Evolutionary conservation across 148 eudicot species (phyloP), one percentile per base, ranked within the genome.

Genomic region (Heliamphora exappendiculata): DNA sequence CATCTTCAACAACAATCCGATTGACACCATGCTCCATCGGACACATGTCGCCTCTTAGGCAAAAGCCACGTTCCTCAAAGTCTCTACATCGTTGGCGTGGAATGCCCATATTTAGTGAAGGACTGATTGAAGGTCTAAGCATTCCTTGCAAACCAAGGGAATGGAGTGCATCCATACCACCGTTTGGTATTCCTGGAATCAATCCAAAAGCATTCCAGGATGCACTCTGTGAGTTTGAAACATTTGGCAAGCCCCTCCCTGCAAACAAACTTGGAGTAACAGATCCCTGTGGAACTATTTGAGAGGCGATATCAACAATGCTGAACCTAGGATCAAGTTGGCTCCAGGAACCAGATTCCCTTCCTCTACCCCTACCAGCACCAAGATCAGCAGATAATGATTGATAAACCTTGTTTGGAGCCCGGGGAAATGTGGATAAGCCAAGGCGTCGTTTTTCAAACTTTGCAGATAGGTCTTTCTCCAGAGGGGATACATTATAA

Each of bases 1-100:
- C 98, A 85, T 94, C 98, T 80, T 94, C 98, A 63, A 94, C 81
- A 82, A 94, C 96, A 45, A 94, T 94, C 60, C 96, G 91, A 80
- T 94, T 92, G 47, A 91, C 86, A 75, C 98, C 98, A 87, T 94
- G 98, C 84, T 94, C 98, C 98, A 94, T 89, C 33, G 97, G 97
- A 79, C 98, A 94, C 88, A 94, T 92, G 85, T 94, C 98, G 75
- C 98, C 98, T 84, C 94, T 89, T 69, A 94, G 81, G 80, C 98
- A 94, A 85, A 90, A 94, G 70, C 98, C 98, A 65, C 90, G 97
- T 70, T 94, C 98, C 88, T 94, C 98, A 79, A 94, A 94, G 75
- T 94, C 98, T 84, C 97, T 90, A 84, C 98, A 94, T 68, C 90
- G 79, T 83, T 87, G 94, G 65, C 91, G 89, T n/a, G 92, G 89